These are phyloP conservation scores for Caryopteris hybrid DNA, from an alignment of 305 asterid species.

Conservation along the genomic window DNA sequence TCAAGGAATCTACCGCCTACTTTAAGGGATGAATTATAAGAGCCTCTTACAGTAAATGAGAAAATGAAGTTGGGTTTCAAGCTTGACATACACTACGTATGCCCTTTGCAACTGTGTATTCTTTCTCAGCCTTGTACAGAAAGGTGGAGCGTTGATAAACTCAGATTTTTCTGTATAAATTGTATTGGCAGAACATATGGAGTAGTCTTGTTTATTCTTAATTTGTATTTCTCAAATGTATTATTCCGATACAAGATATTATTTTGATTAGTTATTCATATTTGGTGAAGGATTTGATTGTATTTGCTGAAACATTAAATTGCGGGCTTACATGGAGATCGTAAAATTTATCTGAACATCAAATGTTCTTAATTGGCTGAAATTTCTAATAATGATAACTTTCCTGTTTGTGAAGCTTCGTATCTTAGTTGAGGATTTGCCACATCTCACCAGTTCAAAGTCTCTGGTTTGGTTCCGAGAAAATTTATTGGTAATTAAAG, in stretches of 20 bases:
- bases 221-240: background rate
- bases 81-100: background rate
- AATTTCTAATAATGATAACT: slow-evolving; percentile 5
- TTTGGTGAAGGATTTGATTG: no score
- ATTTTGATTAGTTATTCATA: background rate
- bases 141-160: slow-evolving; percentile 2
- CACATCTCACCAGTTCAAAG: background rate
- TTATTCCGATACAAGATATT: background rate
- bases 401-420: background rate
- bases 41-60: background rate
- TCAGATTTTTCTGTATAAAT: background rate
- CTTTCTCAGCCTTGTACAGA: background rate
- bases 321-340: no score
- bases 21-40: background rate
- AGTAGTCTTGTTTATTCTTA: slow-evolving; percentile 1
- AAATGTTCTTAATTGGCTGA: no score
- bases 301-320: no score
- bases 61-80: background rate
- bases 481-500: slow-evolving; percentile 4
- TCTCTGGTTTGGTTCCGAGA: background rate
- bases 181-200: background rate
- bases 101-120: background rate
- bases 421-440: background rate
- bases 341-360: no score
- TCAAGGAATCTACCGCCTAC: background rate